A percentile compares a stretch with the other conserved stretches of the same genome.
Conservation (phyloP, 2,329 filamentous ascomycete species). For the Apiospora aurea region DNA sequence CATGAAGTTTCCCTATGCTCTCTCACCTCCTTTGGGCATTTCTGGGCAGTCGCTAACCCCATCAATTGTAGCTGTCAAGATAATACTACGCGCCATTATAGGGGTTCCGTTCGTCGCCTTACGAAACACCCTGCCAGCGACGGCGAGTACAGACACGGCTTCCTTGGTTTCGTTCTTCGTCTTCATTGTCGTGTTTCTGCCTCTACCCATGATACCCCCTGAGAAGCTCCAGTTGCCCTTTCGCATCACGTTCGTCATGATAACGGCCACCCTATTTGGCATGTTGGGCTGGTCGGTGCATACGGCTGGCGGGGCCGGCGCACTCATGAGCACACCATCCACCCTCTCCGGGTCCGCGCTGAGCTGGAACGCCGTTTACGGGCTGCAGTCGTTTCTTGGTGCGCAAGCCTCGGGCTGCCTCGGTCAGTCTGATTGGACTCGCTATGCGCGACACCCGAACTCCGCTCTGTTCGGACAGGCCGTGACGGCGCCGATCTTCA, state of each 20-base stretch:
- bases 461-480: conserved; percentile 40
- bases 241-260: conserved; percentile 39
- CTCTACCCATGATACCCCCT: conserved; percentile 39
- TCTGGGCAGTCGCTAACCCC: neutral
- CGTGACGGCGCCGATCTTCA: conserved; percentile 44
- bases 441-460: conserved; percentile 39
- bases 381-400: conserved; percentile 41
- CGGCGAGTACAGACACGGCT: conserved; percentile 38
- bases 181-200: conserved; percentile 38
- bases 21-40: neutral
- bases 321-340: conserved; percentile 34
- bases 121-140: conserved; percentile 36
- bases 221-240: conserved; percentile 40
- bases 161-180: conserved; percentile 41
- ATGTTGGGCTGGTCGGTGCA: conserved; percentile 42
- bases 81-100: conserved; percentile 40
- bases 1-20: too few relatives aligned
- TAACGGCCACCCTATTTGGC: conserved; percentile 41
- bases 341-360: conserved; percentile 37
- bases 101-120: conserved; percentile 37
- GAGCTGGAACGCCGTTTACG: conserved; percentile 41
- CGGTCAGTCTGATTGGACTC: conserved; percentile 44
- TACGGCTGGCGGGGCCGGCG: conserved; percentile 38
- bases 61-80: conserved; percentile 35
- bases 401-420: conserved; percentile 39